Evolutionary conservation across 768 basidiomycete genomes (phyloP).

Genomic region (Naganishia randhawae): DNA sequence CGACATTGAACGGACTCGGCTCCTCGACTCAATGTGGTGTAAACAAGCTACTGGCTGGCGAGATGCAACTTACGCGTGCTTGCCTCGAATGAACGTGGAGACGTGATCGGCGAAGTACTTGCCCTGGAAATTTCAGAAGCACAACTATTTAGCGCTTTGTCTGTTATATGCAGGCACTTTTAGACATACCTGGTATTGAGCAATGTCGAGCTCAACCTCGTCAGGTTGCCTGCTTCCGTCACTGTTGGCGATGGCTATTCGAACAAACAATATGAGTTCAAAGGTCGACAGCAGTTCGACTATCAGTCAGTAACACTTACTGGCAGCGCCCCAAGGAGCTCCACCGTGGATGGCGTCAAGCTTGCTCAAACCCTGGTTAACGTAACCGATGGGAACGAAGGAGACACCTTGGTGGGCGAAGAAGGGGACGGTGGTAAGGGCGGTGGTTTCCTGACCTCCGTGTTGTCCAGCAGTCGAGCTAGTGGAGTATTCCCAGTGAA

Average conservation of each 20-base stretch:
- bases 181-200: conserved; percentile 35
- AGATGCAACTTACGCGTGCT: conserved; percentile 24
- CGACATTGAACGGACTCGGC: not conserved
- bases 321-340: conserved; percentile 70
- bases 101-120: conserved; percentile 41
- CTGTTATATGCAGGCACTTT: too few relatives aligned
- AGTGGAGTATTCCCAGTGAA: conserved; percentile 51
- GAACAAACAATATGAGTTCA: not conserved
- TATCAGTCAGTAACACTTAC: not conserved
- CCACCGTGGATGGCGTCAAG: conserved; percentile 53
- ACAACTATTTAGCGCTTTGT: not conserved
- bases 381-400: conserved; percentile 61
- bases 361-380: conserved; percentile 53
- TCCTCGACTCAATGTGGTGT: not conserved
- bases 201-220: conserved; percentile 33
- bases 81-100: conserved; percentile 36
- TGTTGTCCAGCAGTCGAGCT: conserved; percentile 69
- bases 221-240: conserved; percentile 41
- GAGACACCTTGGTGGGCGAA: conserved; percentile 67
- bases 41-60: not conserved
- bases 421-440: conserved; percentile 57
- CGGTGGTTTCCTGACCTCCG: conserved; percentile 66
- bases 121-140: conserved; percentile 9
- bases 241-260: conserved; percentile 41
- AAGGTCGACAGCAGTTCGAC: not conserved